Evolutionary conservation across 2,329 filamentous ascomycete genomes (phyloP).

Genomic region (Amauroascus verrucosus): DNA sequence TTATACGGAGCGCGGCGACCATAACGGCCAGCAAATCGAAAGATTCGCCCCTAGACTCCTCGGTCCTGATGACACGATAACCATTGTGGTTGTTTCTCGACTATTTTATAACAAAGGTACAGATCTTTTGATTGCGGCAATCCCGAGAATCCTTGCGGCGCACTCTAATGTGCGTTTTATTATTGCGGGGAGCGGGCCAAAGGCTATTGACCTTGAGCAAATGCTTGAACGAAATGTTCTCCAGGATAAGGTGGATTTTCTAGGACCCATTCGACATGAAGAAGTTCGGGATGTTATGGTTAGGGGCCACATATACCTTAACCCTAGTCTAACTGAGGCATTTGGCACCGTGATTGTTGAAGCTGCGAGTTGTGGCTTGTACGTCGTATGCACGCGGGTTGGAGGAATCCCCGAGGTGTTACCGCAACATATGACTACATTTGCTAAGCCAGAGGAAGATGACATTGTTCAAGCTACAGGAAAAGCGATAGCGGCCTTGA

Average conservation of each 20-base stretch:
- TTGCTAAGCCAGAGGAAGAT: slow-evolving; percentile 93
- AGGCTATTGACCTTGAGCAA: slow-evolving; percentile 94
- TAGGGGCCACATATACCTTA: slow-evolving; percentile 88
- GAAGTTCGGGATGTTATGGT: slow-evolving; percentile 98
- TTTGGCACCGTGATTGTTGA: slow-evolving; percentile 98
- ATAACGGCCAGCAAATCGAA: slow-evolving; percentile 20
- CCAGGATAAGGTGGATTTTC: slow-evolving; percentile 84
- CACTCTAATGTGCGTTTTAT: slow-evolving; percentile 94
- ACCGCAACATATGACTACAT: slow-evolving; percentile 92
- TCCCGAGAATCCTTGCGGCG: slow-evolving; percentile 78
- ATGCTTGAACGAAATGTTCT: slow-evolving; percentile 94
- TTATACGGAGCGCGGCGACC: slow-evolving; percentile 32
- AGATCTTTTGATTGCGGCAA: slow-evolving; percentile 89
- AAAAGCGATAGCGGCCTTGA: slow-evolving; percentile 74
- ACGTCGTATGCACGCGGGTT: slow-evolving; percentile 92
- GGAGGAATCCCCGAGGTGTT: slow-evolving; percentile 95
- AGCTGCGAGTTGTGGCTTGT: slow-evolving; percentile 87
- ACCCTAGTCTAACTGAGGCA: slow-evolving; percentile 88
- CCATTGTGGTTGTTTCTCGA: slow-evolving; percentile 92
- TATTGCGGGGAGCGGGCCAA: slow-evolving; percentile 89
- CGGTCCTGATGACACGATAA: slow-evolving; percentile 76
- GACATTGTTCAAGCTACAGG: slow-evolving; percentile 84
- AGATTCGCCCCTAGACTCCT: slow-evolving; percentile 51
- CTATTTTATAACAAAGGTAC: slow-evolving; percentile 99
- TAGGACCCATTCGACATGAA: slow-evolving; percentile 87